phyloP scores from a whole-genome alignment of 192 early-diverging fungal genomes.

The Linnemannia zychae region DNA sequence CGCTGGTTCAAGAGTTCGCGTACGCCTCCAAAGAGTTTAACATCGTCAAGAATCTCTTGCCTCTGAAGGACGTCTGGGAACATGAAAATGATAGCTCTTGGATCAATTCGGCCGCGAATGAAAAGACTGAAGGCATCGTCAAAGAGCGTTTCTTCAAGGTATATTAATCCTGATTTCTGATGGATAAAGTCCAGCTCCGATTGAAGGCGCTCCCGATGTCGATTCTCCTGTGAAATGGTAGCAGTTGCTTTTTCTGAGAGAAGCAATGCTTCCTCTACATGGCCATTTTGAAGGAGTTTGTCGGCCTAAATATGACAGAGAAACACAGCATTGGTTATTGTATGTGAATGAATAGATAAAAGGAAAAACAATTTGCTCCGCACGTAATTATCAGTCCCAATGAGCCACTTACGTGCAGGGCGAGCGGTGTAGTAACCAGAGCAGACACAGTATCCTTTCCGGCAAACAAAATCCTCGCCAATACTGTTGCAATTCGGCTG shows the following conservation, averaged over 20 bases:
- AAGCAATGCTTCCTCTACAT: slow-evolving; percentile 72
- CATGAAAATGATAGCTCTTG: slow-evolving; percentile 64
- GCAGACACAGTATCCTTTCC: slow-evolving; percentile 71
- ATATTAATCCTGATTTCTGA: slow-evolving; percentile 74
- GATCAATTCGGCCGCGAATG: slow-evolving; percentile 75
- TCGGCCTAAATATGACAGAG: slow-evolving; percentile 59
- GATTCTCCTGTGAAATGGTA: slow-evolving; percentile 61
- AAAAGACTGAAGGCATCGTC: slow-evolving; percentile 75
- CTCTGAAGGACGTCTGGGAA: slow-evolving; percentile 60
- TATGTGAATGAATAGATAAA: too few relatives aligned
- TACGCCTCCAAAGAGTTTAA: slow-evolving; percentile 62
- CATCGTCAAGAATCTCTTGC: slow-evolving; percentile 21
- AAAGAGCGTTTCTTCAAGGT: slow-evolving; percentile 74
- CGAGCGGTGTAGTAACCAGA: slow-evolving; percentile 69
- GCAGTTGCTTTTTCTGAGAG: slow-evolving; percentile 65
- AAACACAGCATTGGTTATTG: neutral
- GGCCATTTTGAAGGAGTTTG: slow-evolving; percentile 66
- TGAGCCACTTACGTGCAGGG: slow-evolving; percentile 63
- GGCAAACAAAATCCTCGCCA: slow-evolving; percentile 68
- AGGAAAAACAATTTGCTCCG: neutral
- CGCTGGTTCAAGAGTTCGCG: slow-evolving; percentile 39
- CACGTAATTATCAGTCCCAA: neutral
- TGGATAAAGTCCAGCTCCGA: slow-evolving; percentile 70
- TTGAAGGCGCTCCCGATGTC: slow-evolving; percentile 62
- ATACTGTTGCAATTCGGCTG: slow-evolving; percentile 34